Evolutionary conservation across 768 basidiomycete genomes (phyloP), one percentile per base, ranked within the genome.

Genomic region (Dacryopinax primogenitus): DNA sequence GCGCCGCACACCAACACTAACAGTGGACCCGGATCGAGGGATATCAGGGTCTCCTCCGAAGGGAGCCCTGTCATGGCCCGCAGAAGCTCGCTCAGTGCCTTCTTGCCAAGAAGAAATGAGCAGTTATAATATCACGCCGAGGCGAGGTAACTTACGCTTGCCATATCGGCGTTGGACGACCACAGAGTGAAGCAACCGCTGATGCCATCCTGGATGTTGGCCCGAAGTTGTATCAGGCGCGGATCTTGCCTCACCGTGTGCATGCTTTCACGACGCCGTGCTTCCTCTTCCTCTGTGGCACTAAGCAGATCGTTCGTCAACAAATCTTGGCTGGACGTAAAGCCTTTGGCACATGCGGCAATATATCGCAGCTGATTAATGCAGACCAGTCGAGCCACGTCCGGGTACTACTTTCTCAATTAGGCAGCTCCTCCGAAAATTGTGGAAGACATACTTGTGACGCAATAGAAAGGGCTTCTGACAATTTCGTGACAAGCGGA

Each of bases 41-140:
- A 88, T 9, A 96, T 78, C 16, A 96, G 73, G 0, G 91, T 95
- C 21, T 77, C 79, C 64, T 92, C 89, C 1, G 81, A 78, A 0
- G 90, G 87, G 33, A 94, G 80, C 1, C 86, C 84, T 0, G 93
- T 92, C 65, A 94, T 88, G 0, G 90, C 86, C 67, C 88, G 90
- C 77, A 93, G 81, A 35, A 95, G 77, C 68, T 91, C 86, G 77
- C 87, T 91, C 67, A 91, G 75, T 3, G 85, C 84, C 90, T 92
- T 23, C 13, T 51, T 33, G 15, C 47, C 12, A 36, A 34, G 16
- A 12, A 3, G 62, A 51, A 37, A 61, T n/a, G n/a, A n/a, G n/a
- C n/a, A n/a, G n/a, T n/a, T n/a, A n/a, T n/a, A n/a, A n/a, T n/a
- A n/a, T n/a, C n/a, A n/a, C n/a, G n/a, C n/a, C n/a, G n/a, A n/a